Evolutionary conservation across 148 eudicot species (phyloP).

Genomic region (Camellia granthamiana): DNA sequence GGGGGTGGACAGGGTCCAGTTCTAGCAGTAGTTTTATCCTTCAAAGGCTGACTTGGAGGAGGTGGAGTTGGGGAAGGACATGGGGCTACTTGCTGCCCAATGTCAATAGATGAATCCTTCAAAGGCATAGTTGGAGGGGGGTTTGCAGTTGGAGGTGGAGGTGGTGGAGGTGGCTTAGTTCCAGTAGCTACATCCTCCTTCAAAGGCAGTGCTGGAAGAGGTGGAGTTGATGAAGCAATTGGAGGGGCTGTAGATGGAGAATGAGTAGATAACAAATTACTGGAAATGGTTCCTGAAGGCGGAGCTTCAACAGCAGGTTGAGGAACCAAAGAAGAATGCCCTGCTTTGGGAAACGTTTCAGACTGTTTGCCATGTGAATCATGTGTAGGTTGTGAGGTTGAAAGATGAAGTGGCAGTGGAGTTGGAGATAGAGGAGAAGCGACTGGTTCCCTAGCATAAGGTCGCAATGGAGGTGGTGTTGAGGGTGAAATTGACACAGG

Average conservation of each 20-base stretch:
- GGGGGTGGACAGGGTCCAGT: constrained; percentile 21
- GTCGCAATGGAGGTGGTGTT: constrained; percentile 18
- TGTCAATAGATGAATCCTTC: background rate
- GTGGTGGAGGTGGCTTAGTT: background rate
- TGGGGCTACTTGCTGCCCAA: background rate
- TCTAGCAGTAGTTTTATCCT: constrained; percentile 7
- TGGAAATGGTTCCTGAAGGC: background rate
- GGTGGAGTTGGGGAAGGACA: constrained; percentile 9
- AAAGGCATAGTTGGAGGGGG: background rate
- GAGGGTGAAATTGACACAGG: constrained; percentile 10
- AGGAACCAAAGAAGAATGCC: constrained; percentile 4
- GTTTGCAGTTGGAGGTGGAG: background rate
- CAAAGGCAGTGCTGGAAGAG: constrained; percentile 6
- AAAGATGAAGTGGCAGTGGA: constrained; percentile 8
- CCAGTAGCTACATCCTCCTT: constrained; percentile 6
- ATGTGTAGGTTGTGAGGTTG: constrained; percentile 9
- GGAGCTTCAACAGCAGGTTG: constrained; percentile 8
- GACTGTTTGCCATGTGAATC: background rate
- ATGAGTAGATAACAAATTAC: background rate
- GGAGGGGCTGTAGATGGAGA: constrained; percentile 10
- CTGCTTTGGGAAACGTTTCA: constrained; percentile 2
- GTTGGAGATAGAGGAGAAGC: constrained; percentile 23
- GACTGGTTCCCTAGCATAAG: constrained; percentile 9
- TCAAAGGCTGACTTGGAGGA: constrained; percentile 12
- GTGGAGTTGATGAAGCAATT: constrained; percentile 17